Percentiles rank a stretch among this genome's conserved stretches.
These are phyloP conservation scores for Phytophthora fragariae DNA, from an alignment of 352 stramenopile genomes.

Conservation along the genomic window DNA sequence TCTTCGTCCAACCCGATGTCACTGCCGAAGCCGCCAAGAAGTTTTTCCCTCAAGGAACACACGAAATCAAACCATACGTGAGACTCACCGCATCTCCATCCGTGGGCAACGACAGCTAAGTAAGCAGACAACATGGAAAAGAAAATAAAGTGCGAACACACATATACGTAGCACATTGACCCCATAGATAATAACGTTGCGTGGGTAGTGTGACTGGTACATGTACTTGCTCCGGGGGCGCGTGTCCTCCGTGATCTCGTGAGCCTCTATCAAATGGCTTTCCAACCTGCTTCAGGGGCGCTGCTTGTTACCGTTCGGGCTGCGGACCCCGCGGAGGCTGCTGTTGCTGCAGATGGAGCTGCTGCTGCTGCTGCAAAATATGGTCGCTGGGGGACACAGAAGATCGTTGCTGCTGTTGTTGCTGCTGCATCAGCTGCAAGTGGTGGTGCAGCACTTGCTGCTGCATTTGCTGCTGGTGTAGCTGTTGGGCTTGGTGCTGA, in stretches of 20 bases:
- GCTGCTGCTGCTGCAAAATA: conserved; percentile 51
- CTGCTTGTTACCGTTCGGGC: conserved; percentile 29
- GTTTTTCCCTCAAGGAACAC: conserved; percentile 82
- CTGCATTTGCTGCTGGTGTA: conserved; percentile 67
- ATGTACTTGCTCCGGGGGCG: not conserved
- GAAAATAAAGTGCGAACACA: conserved; percentile 25
- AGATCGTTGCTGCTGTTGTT: conserved; percentile 43
- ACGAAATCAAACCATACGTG: conserved; percentile 86
- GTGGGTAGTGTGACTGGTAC: conserved; percentile 19
- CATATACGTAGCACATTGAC: conserved; percentile 39
- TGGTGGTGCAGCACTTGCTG: conserved; percentile 59
- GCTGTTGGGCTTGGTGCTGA: conserved; percentile 49
- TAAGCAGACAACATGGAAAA: conserved; percentile 9
- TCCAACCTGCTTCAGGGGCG: not conserved
- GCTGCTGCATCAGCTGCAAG: conserved; percentile 57
- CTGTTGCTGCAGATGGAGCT: conserved; percentile 37
- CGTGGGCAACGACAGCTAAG: conserved; percentile 61
- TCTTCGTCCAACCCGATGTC: conserved; percentile 83
- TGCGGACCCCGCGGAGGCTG: conserved; percentile 35
- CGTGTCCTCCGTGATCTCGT: conserved; percentile 2
- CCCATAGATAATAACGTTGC: conserved; percentile 40
- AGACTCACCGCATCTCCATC: conserved; percentile 77
- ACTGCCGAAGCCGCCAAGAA: conserved; percentile 70
- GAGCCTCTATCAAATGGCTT: conserved; percentile 32
- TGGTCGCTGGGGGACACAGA: conserved; percentile 40